Base-by-base conservation (phyloP, 2,329 filamentous ascomycete genomes). In the Beauveria australis region DNA sequence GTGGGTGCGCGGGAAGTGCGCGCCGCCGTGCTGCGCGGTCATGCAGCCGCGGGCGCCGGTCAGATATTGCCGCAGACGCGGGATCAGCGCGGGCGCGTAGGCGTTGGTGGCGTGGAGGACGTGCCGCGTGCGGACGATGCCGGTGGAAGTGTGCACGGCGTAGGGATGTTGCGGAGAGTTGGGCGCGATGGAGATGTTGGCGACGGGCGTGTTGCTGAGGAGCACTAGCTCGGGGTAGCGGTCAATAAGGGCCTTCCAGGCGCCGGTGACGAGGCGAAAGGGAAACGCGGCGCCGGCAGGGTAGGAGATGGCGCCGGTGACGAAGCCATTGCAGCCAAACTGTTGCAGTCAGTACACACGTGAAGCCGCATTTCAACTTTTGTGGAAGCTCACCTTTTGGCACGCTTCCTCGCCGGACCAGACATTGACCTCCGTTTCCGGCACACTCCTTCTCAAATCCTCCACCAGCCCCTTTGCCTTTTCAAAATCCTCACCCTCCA, bases 61-160 rank as follows among this genome's bases (percentile, higher is more conserved):
- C n/a, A 82, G 66, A 47, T 74, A 76, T 9, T 75, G 74, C 3
- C 74, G 71, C 1, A 85, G 70, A 0, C 73, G 75, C 0, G 82
- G 81, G 3, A 85, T 66, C 1, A 86, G 75, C 55, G 82, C 76
- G 0, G 76, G 69, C 0, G 79, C 74, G 63, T 80, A 80, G 5
- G 73, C 81, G 63, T 87, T 86, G 1, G 82, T 86, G 8, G 81
- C 80, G 63, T 87, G 81, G 2, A 86, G 73, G 1, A 87, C 72
- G 57, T 85, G 78, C 0, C 72, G 71, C 8, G 81, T 74, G 3
- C 66, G 68, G 40, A 85, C 72, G 0, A 47, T 64, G 2, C 81
- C 81, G 7, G 77, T 71, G 0, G 65, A 58, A 1, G 82, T 85
- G 5, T 72, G 64, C 5, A 85, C 65, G 1, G 69, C 67, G 65